Percentiles rank a stretch among this genome's conserved stretches.
Evolutionary conservation across 306 rosid genomes (phyloP).

Genomic region (Amphicarpaea edgeworthii): DNA sequence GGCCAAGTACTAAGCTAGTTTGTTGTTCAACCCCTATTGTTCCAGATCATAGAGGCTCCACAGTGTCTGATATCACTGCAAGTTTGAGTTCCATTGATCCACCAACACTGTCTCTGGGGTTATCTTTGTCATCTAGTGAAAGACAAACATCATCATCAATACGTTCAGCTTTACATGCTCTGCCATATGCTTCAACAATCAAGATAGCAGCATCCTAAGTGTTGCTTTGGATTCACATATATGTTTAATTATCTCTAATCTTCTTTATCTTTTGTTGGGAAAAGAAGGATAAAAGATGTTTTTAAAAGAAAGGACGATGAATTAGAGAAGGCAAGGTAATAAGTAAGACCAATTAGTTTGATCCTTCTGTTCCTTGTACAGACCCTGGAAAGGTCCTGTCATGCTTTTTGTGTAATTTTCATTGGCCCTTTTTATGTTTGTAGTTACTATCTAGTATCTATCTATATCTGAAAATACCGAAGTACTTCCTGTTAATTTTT

Average conservation of each 20-base stretch:
- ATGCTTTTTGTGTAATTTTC: conserved; percentile 45
- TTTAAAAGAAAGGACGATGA: conserved; percentile 24
- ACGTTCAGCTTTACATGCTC: conserved; percentile 59
- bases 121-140: conserved; percentile 63
- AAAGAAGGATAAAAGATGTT: conserved; percentile 13
- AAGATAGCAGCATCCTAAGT: conserved; percentile 61
- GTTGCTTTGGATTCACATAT: conserved; percentile 55
- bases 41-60: conserved; percentile 44
- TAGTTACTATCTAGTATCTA: conserved; percentile 41
- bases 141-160: conserved; percentile 57
- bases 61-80: conserved; percentile 44
- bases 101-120: conserved; percentile 62
- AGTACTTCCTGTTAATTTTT: conserved; percentile 36
- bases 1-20: conserved; percentile 42
- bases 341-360: conserved; percentile 48
- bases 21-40: conserved; percentile 46
- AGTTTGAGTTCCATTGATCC: conserved; percentile 54
- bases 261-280: conserved; percentile 10
- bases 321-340: conserved; percentile 43
- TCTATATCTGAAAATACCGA: conserved; percentile 49
- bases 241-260: conserved; percentile 18
- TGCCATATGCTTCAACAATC: conserved; percentile 62
- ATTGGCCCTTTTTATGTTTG: conserved; percentile 37
- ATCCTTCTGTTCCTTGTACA: conserved; percentile 54
- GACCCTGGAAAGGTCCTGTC: conserved; percentile 56